Base-by-base conservation (phyloP, 106 monocot species). In the Gastrodia elata region DNA sequence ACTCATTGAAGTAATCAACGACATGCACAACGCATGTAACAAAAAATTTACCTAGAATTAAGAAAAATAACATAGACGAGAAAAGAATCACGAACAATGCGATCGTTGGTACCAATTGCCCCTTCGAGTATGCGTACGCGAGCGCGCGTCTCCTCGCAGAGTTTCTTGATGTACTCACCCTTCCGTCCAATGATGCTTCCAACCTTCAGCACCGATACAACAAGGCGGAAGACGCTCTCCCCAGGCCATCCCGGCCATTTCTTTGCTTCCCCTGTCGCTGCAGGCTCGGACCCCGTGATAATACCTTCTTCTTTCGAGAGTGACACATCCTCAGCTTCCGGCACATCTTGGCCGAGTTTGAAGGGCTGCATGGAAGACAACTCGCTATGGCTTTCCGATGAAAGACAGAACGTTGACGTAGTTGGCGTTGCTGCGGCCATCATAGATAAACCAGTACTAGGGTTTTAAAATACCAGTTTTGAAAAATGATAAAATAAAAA, bases 231-330 rank as follows among this genome's bases (percentile, higher is more conserved):
- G 22, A 85, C 92, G 73, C 68, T 89, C 71, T 82, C 67, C 0
- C 95, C 95, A 18, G 95, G 95, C 95, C 95, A 95, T 38, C 91
- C 95, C 0, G 95, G 89, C 95, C 95, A 95, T 75, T 79, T 92
- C 80, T 82, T 84, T 32, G 16, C 70, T 59, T 81, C 80, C 6
- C 35, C 76, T 6, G 42, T 77, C 39, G 10, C 65, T 11, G 37
- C 41, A 27, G 37, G 37, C 30, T 33, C 43, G 10, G 8, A 13
- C 10, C 34, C 52, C 5, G n/a, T 72, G 10, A 40, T 40, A 20
- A 8, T 8, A 11, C 20, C 43, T 10, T 44, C 75, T 34, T 46
- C 75, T 22, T 68, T 27, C 44, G 6, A n/a, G 15, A 13, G 34
- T 13, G 34, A 24, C 2, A 10, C 18, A 52, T 46, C 71, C 5